A percentile compares a stretch with the other conserved stretches of the same genome.
These are phyloP conservation scores for Scortechinia acanthostroma DNA, from an alignment of 2,329 filamentous ascomycete genomes.

Conservation along the genomic window DNA sequence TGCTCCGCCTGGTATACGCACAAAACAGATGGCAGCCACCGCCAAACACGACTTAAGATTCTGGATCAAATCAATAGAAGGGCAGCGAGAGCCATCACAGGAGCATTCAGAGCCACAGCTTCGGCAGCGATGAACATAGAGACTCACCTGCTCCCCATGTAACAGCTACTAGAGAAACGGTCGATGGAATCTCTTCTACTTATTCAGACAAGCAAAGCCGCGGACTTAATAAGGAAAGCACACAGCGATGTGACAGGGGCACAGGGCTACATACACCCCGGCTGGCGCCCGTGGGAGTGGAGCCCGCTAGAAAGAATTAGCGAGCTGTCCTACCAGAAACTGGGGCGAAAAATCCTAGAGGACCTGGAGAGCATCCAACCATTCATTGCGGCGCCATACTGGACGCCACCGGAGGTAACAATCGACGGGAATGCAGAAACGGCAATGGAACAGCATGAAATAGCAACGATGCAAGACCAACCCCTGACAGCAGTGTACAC, in stretches of 20 bases:
- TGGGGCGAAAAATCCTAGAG: background rate
- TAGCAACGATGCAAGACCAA: background rate
- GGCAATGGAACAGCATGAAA: background rate
- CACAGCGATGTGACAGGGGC: background rate
- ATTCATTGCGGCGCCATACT: background rate
- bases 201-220: background rate
- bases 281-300: background rate
- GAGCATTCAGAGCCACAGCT: background rate
- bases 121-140: slow-evolving; percentile 1
- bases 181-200: background rate
- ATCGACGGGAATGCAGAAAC: background rate
- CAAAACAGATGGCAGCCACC: slow-evolving; percentile 4
- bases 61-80: background rate
- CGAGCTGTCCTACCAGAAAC: background rate
- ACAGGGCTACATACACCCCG: background rate
- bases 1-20: slow-evolving; percentile 12
- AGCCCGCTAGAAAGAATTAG: background rate
- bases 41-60: background rate
- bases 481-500: slow-evolving; percentile 3
- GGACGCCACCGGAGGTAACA: background rate
- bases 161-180: background rate
- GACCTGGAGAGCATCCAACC: slow-evolving; percentile 3
- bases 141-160: background rate
- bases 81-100: background rate
- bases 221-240: background rate